Evolutionary conservation across 2,329 filamentous ascomycete genomes (phyloP), one percentile per base, ranked within the genome.

Genomic region (Colletotrichum sp.): DNA sequence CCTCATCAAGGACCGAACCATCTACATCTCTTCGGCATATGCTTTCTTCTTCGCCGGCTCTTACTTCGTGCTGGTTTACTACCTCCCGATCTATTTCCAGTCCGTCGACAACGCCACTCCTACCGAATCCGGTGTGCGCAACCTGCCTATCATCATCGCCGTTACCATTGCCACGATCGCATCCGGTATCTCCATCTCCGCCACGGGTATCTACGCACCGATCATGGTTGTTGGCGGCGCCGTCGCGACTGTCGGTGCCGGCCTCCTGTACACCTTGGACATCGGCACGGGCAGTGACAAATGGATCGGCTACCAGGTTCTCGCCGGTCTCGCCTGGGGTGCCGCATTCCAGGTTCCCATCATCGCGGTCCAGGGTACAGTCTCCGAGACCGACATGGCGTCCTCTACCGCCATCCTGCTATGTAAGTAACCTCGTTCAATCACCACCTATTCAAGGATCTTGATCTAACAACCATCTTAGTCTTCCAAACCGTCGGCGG

Each of bases 251-350:
- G 77, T 89, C 18, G 87, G 85, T 6, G 80, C 84, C 21, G 87
- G 87, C 13, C 80, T 88, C 4, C 76, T 89, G 28, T 88, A 87
- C 75, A 84, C 83, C 8, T 82, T 89, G 6, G 81, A 85, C 9
- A 78, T 85, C 10, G 77, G 83, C 66, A 85, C 87, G 6, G 77
- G 82, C 5, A 83, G 84, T 1, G 86, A 82, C 15, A 83, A 84
- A 55, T 90, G 89, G 88, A 88, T 91, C 57, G 89, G 88, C 8
- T 91, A 89, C 78, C 88, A 91, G 81, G 84, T 90, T 16, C 73
- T 91, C 4, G 84, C 83, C 32, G 89, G 90, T n/a, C 80, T 86
- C 8, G 89, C 87, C 5, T 86, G 84, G 74, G 89, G 89, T 15
- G 75, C 81, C 8, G 85, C 82, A 4, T 85, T 88, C 71, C 88